These are phyloP conservation scores for Tuber umbilicatum DNA, from an alignment of 495 filamentous ascomycete species.

Conservation along the genomic window DNA sequence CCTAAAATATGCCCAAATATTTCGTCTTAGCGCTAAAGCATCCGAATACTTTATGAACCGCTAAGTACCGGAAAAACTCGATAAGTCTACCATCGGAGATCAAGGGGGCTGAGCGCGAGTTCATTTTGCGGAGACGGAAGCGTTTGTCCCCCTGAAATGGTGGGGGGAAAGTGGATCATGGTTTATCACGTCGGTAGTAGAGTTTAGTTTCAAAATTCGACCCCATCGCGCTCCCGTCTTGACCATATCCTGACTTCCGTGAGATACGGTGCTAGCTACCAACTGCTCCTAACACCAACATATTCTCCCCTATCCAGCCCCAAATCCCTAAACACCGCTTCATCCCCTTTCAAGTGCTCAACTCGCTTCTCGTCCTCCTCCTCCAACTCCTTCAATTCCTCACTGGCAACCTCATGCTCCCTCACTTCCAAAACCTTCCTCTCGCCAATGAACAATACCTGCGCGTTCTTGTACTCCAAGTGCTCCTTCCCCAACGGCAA, in stretches of 20 bases:
- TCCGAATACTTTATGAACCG: no score
- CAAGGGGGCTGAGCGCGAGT: no score
- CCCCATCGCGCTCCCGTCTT: neutral
- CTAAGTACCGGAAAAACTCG: no score
- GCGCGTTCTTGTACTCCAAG: conserved; percentile 69
- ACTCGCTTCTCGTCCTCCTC: conserved; percentile 34
- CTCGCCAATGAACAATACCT: conserved; percentile 78
- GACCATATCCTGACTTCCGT: neutral
- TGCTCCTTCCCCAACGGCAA: conserved; percentile 65
- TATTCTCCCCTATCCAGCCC: conserved; percentile 36
- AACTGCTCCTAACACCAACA: conserved; percentile 21
- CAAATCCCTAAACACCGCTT: conserved; percentile 37
- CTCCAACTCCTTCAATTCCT: conserved; percentile 32
- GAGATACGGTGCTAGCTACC: conserved; percentile 7
- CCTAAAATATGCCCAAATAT: no score
- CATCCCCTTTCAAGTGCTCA: conserved; percentile 30
- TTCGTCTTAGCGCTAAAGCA: no score
- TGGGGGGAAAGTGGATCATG: neutral
- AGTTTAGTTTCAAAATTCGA: neutral
- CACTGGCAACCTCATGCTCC: conserved; percentile 20
- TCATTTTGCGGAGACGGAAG: no score
- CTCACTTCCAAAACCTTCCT: conserved; percentile 17
- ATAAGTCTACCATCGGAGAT: no score
- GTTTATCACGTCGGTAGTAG: neutral
- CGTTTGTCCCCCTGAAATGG: neutral